phyloP scores from a whole-genome alignment of 768 basidiomycete genomes.

The Plicaturopsis crispa region DNA sequence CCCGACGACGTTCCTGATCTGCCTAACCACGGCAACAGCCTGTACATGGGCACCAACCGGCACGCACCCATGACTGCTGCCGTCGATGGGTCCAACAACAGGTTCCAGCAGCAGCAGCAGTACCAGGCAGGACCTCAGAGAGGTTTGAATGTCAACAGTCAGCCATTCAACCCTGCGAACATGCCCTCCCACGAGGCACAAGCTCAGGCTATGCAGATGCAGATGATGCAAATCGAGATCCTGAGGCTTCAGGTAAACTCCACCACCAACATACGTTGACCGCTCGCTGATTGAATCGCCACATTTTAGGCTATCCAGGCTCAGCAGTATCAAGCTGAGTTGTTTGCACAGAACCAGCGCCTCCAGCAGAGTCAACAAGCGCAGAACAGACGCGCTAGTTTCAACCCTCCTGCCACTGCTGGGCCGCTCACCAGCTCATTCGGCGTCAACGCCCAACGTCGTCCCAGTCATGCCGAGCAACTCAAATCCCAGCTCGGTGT shows the following conservation, averaged over 20 bases:
- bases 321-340: constrained; percentile 70
- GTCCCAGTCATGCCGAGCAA: constrained; percentile 62
- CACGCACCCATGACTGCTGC: constrained; percentile 62
- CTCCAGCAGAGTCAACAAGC: constrained; percentile 32
- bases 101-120: constrained; percentile 62
- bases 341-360: constrained; percentile 47
- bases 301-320: constrained; percentile 50
- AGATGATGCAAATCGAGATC: constrained; percentile 81
- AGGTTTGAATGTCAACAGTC: constrained; percentile 44
- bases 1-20: constrained; percentile 56
- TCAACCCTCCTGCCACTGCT: constrained; percentile 64
- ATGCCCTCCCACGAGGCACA: constrained; percentile 41
- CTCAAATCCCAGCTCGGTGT: constrained; percentile 54
- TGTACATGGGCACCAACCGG: constrained; percentile 24
- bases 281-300: constrained; percentile 7
- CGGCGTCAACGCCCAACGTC: constrained; percentile 61
- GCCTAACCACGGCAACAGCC: constrained; percentile 44
- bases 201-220: constrained; percentile 67
- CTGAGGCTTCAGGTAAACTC: constrained; percentile 66
- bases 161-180: constrained; percentile 36
- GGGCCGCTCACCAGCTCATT: constrained; percentile 58
- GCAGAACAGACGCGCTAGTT: constrained; percentile 41
- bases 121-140: constrained; percentile 46
- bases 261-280: constrained; percentile 1
- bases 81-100: constrained; percentile 59